These are phyloP conservation scores for Thalassiosira hispida DNA, from an alignment of 352 stramenopile genomes.

Conservation along the genomic window DNA sequence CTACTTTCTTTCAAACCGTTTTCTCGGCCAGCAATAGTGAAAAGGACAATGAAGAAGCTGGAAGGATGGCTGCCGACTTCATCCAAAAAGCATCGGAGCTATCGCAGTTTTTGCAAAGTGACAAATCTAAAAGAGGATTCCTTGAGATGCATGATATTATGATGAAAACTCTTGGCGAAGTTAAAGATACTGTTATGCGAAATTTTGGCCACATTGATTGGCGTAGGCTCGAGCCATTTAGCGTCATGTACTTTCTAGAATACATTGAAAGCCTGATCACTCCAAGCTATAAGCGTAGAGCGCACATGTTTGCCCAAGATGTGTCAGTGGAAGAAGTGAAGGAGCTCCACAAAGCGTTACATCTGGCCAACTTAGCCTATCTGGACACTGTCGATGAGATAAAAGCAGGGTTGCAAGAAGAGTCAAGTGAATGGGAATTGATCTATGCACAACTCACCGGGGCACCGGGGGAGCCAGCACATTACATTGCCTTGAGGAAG, in stretches of 20 bases:
- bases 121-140: slow-evolving; percentile 10
- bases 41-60: slow-evolving; percentile 9
- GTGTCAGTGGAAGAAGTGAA: slow-evolving; percentile 22
- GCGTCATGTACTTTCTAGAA: slow-evolving; percentile 34
- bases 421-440: slow-evolving; percentile 30
- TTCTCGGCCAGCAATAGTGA: not conserved
- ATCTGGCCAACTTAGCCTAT: slow-evolving; percentile 42
- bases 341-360: slow-evolving; percentile 42
- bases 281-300: slow-evolving; percentile 37
- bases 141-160: slow-evolving; percentile 15
- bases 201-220: slow-evolving; percentile 46
- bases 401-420: slow-evolving; percentile 6
- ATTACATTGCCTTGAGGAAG: slow-evolving; percentile 37
- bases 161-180: slow-evolving; percentile 17
- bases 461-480: slow-evolving; percentile 27
- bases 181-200: slow-evolving; percentile 13
- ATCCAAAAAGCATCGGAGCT: slow-evolving; percentile 26
- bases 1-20: slow-evolving; percentile 6
- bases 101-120: slow-evolving; percentile 8
- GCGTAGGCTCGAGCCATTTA: slow-evolving; percentile 15
- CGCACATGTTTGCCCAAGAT: slow-evolving; percentile 13
- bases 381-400: slow-evolving; percentile 22
- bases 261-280: slow-evolving; percentile 31
- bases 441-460: slow-evolving; percentile 33
- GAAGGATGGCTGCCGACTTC: slow-evolving; percentile 7